A percentile compares a stretch with the other conserved stretches of the same genome.
Evolutionary conservation across 2,329 filamentous ascomycete genomes (phyloP).

Genomic region (Talaromyces sp.): DNA sequence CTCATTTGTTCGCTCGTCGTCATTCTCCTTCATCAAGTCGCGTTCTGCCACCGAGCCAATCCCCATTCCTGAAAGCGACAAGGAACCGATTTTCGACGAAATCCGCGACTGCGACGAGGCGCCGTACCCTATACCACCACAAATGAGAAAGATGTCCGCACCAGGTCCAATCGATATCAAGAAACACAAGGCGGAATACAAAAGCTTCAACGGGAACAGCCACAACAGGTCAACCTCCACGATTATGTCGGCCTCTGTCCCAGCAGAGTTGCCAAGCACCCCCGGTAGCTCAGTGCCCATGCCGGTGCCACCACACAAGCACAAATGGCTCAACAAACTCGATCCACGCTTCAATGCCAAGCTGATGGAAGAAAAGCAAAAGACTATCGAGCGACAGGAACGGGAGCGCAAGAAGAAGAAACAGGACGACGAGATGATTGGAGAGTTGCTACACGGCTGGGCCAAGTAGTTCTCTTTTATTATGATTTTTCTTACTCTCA

Average conservation of each 20-base stretch:
- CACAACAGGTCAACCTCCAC: background rate
- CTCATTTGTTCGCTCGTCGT: constrained; percentile 14
- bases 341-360: constrained; percentile 18
- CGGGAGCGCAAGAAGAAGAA: constrained; percentile 12
- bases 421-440: constrained; percentile 15
- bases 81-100: constrained; percentile 18
- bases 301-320: constrained; percentile 13
- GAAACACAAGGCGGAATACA: constrained; percentile 9
- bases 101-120: constrained; percentile 18
- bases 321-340: constrained; percentile 18
- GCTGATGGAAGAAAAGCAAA: constrained; percentile 15
- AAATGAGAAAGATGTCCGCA: constrained; percentile 1
- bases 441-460: constrained; percentile 15
- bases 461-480: background rate
- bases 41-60: background rate
- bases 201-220: background rate
- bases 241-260: background rate
- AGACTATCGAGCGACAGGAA: constrained; percentile 14
- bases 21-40: constrained; percentile 7
- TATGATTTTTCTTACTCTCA: background rate
- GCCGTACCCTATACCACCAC: constrained; percentile 12
- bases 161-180: constrained; percentile 3
- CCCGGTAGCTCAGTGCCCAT: background rate
- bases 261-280: background rate
- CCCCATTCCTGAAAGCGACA: constrained; percentile 16